Base-by-base conservation (phyloP, 2,329 filamentous ascomycete species). In the Phyllosticta capitalensis region DNA sequence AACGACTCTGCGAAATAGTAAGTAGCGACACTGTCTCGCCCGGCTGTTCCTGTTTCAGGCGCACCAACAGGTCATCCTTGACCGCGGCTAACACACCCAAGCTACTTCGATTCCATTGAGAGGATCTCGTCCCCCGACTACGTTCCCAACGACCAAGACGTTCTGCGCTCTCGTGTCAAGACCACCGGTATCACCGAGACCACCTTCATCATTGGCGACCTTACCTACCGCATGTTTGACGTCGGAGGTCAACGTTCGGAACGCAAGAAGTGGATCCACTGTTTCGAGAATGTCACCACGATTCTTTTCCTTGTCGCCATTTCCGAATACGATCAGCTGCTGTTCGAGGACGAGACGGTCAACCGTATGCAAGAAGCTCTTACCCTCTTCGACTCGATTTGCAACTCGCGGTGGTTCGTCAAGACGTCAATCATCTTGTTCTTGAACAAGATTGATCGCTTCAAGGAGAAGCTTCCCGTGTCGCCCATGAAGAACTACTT, bases 231-330 rank as follows among this genome's bases (percentile, higher is more conserved):
- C 66, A 96, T 96, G 92, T 96, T 96, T 76, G 92, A 96, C 70
- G 92, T 96, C 52, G 92, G 92, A 82, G 92, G 92, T 65, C 92
- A 96, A 77, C 85, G 92, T 73, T 96, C 90, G 6, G 92, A 96
- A 78, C 87, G 92, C 73, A 96, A 96, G 88, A 96, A 96, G 84
- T 96, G 92, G 92, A 96, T 96, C 68, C 92, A 96, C 79, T 96
- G 92, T 79, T 96, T 96, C 76, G 92, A 96, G 79, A 96, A 96
- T 69, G 92, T 96, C 69, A 96, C 91, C 9, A 95, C 92, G 9
- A 95, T 96, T 67, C 87, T 96, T 48, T 96, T 96, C 85, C 79
- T 96, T 59, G 92, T 96, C 66, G 92, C 92, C 75, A 96, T 96
- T 67, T 96, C 91, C 66, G 92, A 96, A 76, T 96, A 96, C 79